A percentile compares a stretch with the other conserved stretches of the same genome.
Evolutionary conservation across 192 early-diverging fungal genomes (phyloP).

Genomic region (Linnemannia zychae): DNA sequence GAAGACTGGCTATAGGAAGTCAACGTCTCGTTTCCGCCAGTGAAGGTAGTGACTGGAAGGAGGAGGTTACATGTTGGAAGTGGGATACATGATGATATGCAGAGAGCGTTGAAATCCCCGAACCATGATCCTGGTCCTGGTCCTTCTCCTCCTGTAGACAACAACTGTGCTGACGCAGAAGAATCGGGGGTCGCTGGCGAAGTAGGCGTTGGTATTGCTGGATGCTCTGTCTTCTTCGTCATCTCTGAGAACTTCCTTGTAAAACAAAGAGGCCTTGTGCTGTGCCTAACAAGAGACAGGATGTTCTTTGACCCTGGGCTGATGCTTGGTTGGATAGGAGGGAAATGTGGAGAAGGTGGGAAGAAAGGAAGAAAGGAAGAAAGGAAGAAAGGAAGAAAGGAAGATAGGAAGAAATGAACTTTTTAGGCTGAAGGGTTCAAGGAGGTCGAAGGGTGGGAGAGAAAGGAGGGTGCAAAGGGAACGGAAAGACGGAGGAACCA

Average conservation of each 20-base stretch:
- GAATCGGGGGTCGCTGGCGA: not conserved
- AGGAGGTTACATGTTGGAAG: slow-evolving; percentile 31
- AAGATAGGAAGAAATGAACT: not conserved
- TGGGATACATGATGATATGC: slow-evolving; percentile 13
- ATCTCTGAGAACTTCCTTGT: too few relatives aligned
- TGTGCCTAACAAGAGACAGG: not conserved
- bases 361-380: not conserved
- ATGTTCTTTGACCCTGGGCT: not conserved
- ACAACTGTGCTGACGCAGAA: not conserved
- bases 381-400: not conserved
- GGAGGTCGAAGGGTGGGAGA: not conserved
- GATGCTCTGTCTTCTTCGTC: not conserved
- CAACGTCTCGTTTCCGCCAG: not conserved
- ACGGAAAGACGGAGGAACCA: not conserved
- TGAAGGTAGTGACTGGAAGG: not conserved
- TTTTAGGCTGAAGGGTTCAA: not conserved
- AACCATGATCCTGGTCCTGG: slow-evolving; percentile 15
- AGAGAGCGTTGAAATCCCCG: slow-evolving; percentile 23
- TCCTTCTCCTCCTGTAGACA: not conserved
- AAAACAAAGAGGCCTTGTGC: too few relatives aligned
- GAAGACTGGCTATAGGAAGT: not conserved
- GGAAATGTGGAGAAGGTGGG: not conserved
- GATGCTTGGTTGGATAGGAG: not conserved
- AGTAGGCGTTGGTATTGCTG: not conserved
- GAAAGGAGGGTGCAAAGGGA: too few relatives aligned